Evolutionary conservation across 2,329 filamentous ascomycete species (phyloP).

Genomic region (Colletotrichum sp.): DNA sequence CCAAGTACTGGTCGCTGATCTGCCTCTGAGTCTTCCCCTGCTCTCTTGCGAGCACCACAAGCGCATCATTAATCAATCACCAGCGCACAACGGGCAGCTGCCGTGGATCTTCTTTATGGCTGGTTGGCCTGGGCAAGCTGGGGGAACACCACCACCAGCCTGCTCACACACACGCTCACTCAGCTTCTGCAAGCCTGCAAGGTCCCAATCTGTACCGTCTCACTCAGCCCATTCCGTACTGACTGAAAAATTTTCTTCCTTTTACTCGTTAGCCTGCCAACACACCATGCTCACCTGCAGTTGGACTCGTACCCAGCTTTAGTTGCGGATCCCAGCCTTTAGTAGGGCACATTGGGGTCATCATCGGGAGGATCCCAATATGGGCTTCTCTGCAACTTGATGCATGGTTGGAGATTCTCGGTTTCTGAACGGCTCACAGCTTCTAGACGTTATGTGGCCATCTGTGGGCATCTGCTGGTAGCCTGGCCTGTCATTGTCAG

Average conservation of each 20-base stretch:
- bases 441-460: not conserved
- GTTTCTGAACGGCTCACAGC: not conserved
- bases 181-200: constrained; percentile 16
- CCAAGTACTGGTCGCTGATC: not conserved
- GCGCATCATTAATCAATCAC: constrained; percentile 15
- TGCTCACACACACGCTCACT: not conserved
- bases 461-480: not conserved
- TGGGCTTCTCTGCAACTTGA: not conserved
- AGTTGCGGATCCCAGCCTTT: constrained; percentile 1
- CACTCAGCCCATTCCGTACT: constrained; percentile 15
- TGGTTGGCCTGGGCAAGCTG: not conserved
- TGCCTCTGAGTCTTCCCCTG: not conserved
- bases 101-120: not conserved
- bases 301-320: not conserved
- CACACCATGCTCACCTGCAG: constrained; percentile 1
- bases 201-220: constrained; percentile 3
- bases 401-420: not conserved
- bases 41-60: not conserved
- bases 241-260: not conserved
- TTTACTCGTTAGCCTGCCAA: constrained; percentile 12
- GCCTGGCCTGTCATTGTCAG: not conserved
- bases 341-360: not conserved
- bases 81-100: not conserved
- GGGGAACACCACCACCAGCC: not conserved
- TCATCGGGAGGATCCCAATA: not conserved